A percentile compares a stretch with the other conserved stretches of the same genome.
Conservation (phyloP, 2,329 filamentous ascomycete species). For the Colletotrichum sp. region DNA sequence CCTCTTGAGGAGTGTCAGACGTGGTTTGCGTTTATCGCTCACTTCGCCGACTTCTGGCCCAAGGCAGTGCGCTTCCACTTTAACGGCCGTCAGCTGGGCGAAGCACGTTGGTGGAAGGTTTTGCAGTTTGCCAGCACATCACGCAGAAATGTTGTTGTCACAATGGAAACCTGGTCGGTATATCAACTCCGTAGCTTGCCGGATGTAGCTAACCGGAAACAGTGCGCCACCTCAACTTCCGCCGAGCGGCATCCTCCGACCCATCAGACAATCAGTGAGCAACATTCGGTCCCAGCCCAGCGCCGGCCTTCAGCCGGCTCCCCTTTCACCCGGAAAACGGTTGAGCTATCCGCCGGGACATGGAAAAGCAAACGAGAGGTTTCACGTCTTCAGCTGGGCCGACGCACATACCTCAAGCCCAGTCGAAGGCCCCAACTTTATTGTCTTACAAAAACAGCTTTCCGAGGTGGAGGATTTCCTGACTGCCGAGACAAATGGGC, state of each 20-base stretch:
- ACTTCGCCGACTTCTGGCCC: constrained; percentile 50
- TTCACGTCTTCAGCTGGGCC: constrained; percentile 21
- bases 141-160: constrained; percentile 26
- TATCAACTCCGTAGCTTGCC: not conserved
- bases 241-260: constrained; percentile 6
- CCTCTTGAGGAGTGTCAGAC: constrained; percentile 43
- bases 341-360: constrained; percentile 5
- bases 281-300: not conserved
- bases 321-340: not conserved
- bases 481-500: constrained; percentile 8
- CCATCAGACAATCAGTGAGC: not conserved
- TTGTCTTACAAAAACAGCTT: constrained; percentile 12
- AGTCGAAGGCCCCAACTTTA: constrained; percentile 9
- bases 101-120: constrained; percentile 33
- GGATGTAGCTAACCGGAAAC: not conserved
- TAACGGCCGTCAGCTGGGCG: constrained; percentile 31
- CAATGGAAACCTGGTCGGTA: constrained; percentile 15
- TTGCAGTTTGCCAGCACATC: constrained; percentile 28
- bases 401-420: not conserved
- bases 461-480: constrained; percentile 11
- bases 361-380: not conserved
- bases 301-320: not conserved
- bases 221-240: constrained; percentile 15
- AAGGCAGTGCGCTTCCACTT: constrained; percentile 39
- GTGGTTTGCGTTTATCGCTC: constrained; percentile 48